phyloP scores from a whole-genome alignment of 768 basidiomycete species.

The Lactifluus pinguis region DNA sequence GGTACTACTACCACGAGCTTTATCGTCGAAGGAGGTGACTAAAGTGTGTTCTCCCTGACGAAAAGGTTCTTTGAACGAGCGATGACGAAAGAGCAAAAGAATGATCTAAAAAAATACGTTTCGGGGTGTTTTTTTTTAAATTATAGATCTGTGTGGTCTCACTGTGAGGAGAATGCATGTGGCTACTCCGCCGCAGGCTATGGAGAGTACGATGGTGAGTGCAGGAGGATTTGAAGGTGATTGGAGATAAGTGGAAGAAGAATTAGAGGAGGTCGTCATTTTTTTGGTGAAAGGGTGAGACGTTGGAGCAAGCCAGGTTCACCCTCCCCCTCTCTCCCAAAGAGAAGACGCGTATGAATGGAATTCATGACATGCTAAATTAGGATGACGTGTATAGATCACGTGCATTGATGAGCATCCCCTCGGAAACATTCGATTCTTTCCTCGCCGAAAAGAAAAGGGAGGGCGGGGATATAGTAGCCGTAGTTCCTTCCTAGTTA shows the following conservation, averaged over 20 bases:
- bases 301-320: no score
- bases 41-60: not conserved
- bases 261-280: no score
- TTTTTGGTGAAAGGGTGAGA: no score
- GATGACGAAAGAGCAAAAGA: slow-evolving; percentile 6
- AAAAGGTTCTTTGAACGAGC: not conserved
- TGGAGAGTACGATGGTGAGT: not conserved
- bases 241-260: not conserved
- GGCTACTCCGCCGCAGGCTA: not conserved
- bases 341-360: no score
- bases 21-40: not conserved
- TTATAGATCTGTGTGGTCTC: not conserved
- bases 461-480: no score
- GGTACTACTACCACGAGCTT: not conserved
- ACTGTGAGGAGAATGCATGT: slow-evolving; percentile 1
- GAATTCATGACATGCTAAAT: not conserved
- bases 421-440: no score
- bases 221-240: not conserved
- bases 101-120: not conserved
- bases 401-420: no score
- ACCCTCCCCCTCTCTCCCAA: no score
- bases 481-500: no score
- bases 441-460: no score
- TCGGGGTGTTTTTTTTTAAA: not conserved
- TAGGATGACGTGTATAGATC: not conserved